phyloP scores from a whole-genome alignment of 2,329 filamentous ascomycete genomes.

The Sporothrix phasma region DNA sequence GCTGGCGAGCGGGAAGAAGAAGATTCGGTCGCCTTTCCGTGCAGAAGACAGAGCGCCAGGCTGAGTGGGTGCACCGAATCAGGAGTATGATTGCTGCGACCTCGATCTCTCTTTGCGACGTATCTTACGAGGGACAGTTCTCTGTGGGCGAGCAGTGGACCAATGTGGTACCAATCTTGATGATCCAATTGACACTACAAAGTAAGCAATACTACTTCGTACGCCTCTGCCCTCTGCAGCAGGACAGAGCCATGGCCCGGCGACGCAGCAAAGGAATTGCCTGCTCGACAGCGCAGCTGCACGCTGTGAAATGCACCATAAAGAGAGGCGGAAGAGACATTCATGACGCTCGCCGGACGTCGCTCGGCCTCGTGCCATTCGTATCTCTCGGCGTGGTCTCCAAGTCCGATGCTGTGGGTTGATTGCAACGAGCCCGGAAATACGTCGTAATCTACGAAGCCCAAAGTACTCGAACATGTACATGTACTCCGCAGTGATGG shows the following conservation, averaged over 20 bases:
- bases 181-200: neutral
- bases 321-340: too few relatives aligned
- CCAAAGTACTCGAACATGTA: too few relatives aligned
- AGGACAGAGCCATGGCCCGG: neutral
- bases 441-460: too few relatives aligned
- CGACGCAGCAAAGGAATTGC: conserved; percentile 1
- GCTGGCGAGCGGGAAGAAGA: neutral
- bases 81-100: neutral
- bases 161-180: neutral
- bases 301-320: too few relatives aligned
- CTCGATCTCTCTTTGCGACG: neutral
- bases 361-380: too few relatives aligned
- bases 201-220: too few relatives aligned
- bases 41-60: conserved; percentile 1
- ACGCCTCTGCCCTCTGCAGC: neutral
- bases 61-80: neutral
- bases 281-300: neutral
- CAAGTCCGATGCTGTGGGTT: neutral
- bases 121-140: too few relatives aligned
- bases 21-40: conserved; percentile 2
- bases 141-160: too few relatives aligned
- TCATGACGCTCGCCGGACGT: neutral
- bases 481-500: too few relatives aligned
- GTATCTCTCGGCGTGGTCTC: neutral
- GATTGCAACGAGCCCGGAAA: neutral